Conservation (phyloP, 495 filamentous ascomycete species). For the Penicillium taxi region DNA sequence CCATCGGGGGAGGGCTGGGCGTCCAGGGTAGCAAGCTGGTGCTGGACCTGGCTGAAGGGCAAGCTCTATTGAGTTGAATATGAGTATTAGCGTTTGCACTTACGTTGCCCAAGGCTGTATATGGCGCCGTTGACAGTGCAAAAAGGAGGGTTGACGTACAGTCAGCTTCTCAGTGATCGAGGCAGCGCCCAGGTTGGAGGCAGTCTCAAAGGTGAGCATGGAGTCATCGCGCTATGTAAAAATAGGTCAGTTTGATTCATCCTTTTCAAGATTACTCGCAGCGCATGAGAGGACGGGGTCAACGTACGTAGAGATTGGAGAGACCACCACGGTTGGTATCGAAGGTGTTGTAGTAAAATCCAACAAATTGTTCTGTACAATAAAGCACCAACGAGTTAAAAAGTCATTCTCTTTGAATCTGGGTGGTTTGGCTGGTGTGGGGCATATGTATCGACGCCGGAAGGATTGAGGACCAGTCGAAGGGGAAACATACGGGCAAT, state of each 20-base stretch:
- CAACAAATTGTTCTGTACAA: constrained; percentile 65
- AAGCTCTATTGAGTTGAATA: constrained; percentile 45
- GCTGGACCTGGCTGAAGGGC: constrained; percentile 71
- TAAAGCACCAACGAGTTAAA: background rate
- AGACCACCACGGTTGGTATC: constrained; percentile 57
- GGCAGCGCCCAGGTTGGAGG: constrained; percentile 46
- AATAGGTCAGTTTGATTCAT: constrained; percentile 1
- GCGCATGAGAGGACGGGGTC: background rate
- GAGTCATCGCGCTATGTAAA: constrained; percentile 63
- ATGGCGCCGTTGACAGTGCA: background rate
- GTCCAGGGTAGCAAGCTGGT: constrained; percentile 61
- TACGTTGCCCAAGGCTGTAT: too few relatives aligned
- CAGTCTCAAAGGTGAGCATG: constrained; percentile 86
- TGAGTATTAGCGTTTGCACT: constrained; percentile 7
- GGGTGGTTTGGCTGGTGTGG: background rate
- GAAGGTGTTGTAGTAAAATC: constrained; percentile 85
- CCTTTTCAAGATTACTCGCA: too few relatives aligned
- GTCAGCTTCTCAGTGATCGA: constrained; percentile 68
- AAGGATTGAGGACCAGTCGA: background rate
- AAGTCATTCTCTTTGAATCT: background rate
- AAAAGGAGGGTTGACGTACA: constrained; percentile 47
- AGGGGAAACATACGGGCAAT: constrained; percentile 47
- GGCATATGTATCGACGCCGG: constrained; percentile 6
- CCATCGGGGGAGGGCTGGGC: constrained; percentile 61
- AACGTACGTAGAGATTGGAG: constrained; percentile 65